Evolutionary conservation across 345 rosid genomes (phyloP).

Genomic region (Gossypium mustelinum): DNA sequence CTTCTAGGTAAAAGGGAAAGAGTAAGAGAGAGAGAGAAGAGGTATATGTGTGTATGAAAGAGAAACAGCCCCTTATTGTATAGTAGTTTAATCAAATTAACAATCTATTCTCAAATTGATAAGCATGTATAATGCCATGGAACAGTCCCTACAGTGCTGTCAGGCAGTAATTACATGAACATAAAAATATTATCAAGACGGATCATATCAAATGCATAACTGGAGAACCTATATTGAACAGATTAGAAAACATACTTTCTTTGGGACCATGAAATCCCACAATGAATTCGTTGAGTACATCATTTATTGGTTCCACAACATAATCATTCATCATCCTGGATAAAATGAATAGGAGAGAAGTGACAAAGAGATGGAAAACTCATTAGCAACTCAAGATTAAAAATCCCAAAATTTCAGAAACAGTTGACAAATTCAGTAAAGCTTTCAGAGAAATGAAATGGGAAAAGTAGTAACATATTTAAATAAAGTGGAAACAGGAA

Average conservation of each 20-base stretch:
- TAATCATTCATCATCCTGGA: constrained; percentile 84
- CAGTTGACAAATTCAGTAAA: not conserved
- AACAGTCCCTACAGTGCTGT: not conserved
- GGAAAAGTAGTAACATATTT: not conserved
- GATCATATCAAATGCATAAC: not conserved
- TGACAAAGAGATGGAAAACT: constrained; percentile 4
- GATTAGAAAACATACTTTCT: constrained; percentile 46
- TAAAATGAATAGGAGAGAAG: constrained; percentile 16
- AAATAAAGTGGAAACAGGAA: not conserved
- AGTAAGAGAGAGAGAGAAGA: not conserved
- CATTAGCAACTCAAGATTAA: not conserved
- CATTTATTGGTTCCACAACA: constrained; percentile 64
- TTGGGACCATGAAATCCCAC: constrained; percentile 73
- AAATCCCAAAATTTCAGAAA: not conserved
- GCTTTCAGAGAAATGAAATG: not conserved
- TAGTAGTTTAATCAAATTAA: not conserved
- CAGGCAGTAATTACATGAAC: not conserved
- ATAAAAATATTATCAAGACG: not conserved
- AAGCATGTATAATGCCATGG: not conserved
- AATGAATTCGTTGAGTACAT: constrained; percentile 66
- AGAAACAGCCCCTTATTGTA: not conserved
- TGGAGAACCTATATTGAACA: not conserved
- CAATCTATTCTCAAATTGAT: not conserved
- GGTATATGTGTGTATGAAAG: not conserved
- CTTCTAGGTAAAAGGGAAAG: not conserved